Evolutionary conservation across 495 filamentous ascomycete genomes (phyloP), one percentile per base, ranked within the genome.

Genomic region (Tuber calosporum): DNA sequence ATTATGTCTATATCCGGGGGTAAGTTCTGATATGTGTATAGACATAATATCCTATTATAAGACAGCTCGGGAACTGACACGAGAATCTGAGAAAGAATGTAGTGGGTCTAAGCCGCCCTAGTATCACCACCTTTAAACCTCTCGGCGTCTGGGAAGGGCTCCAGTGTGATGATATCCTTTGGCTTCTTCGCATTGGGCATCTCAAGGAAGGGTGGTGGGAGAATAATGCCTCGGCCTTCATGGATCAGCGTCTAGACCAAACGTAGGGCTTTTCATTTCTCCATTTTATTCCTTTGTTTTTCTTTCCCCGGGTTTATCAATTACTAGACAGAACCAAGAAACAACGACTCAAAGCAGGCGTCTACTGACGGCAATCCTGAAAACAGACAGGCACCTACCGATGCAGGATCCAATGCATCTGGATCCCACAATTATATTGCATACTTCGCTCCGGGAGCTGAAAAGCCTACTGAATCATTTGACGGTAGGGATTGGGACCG

Each of bases 21-120:
- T 58, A 58, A 58, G 48, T 58, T 58, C 0, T n/a, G n/a, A 58
- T 15, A 1, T 17, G 2, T 9, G 1, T 9, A 42, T 4, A 17
- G 13, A 19, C 41, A 9, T 42, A 4, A 39, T 4, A 42, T 17
- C 41, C 7, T 9, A 22, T 53, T 0, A n/a, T 1, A 8, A 53
- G 11, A 26, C 20, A 1, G 7, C 6, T 3, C 45, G 5, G 4
- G 8, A n/a, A 11, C n/a, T 26, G 9, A 30, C 11, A 15, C 3
- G n/a, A 26, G 9, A n/a, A n/a, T n/a, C n/a, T n/a, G n/a, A 58
- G 5, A 7, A 30, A 8, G 20, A 1, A n/a, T 26, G 30, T 11
- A 30, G n/a, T 3, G 4, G 7, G 1, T n/a, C 9, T 3, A 30
- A 9, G n/a, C 7, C 2, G 0, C 6, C 0, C 48, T 0, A 11